These are phyloP conservation scores for Triticum urartu DNA, from an alignment of 176 grass and related monocot species.

Conservation along the genomic window DNA sequence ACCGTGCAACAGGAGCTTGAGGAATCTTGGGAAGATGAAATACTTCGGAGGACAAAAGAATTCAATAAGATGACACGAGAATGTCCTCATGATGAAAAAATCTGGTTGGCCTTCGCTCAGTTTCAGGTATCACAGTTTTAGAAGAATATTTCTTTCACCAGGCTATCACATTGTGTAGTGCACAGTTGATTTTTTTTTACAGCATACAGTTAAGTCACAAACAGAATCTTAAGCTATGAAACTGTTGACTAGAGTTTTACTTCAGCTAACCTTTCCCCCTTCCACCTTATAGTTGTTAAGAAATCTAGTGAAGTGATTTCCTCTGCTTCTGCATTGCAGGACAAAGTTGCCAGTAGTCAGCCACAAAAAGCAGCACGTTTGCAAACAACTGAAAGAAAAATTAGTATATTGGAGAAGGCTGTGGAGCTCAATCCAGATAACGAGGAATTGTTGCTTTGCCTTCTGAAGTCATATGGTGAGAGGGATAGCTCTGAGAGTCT, in stretches of 20 bases:
- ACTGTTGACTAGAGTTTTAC: conserved; percentile 21
- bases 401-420: conserved; percentile 91
- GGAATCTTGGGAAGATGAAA: conserved; percentile 98
- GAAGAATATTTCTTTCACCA: conserved; percentile 18
- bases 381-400: conserved; percentile 94
- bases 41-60: conserved; percentile 78
- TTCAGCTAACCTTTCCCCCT: not conserved
- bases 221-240: not conserved
- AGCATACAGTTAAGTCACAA: conserved; percentile 11
- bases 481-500: conserved; percentile 66
- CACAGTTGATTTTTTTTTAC: not conserved
- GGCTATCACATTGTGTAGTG: not conserved
- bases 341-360: conserved; percentile 77
- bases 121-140: conserved; percentile 78
- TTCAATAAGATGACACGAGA: conserved; percentile 94
- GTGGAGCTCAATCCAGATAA: conserved; percentile 88
- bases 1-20: conserved; percentile 51
- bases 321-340: conserved; percentile 44
- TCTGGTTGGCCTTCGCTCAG: conserved; percentile 83
- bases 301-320: conserved; percentile 24
- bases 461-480: conserved; percentile 77
- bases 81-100: conserved; percentile 75
- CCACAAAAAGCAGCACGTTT: conserved; percentile 75
- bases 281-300: not conserved
- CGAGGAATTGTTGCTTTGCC: conserved; percentile 75